Evolutionary conservation across 73 alveolate species (phyloP), one percentile per base, ranked within the genome.

Genomic region (Durusdinium trenchii): DNA sequence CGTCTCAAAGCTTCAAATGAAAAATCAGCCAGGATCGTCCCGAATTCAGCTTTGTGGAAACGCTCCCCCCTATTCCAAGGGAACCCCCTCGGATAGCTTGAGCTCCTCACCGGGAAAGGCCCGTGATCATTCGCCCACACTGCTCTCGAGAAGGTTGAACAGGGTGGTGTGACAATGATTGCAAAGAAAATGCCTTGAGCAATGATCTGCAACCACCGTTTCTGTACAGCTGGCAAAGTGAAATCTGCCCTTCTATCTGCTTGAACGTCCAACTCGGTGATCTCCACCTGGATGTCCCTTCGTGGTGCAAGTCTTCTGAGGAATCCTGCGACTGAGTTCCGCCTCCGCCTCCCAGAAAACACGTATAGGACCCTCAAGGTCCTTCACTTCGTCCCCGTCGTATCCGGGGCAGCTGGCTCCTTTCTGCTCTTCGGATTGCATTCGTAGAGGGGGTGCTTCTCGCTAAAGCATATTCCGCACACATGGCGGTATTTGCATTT

Each of bases 401-500:
- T 32, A 6, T 28, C 10, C 23, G 23, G n/a, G 79, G 9, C 38
- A 64, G 12, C 42, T 64, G 23, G 79, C 91, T 32, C 51, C 40
- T n/a, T 35, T 7, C 40, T 30, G n/a, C 76, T 18, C 0, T n/a
- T 38, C 1, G 76, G 28, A 12, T 54, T 47, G 69, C 91, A 81
- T 23, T 83, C 20, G 62, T 1, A n/a, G 67, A 43, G 6, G 0
- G 73, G 43, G 52, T 90, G 96, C 83, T 45, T 61, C 43, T 40
- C 50, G 36, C 32, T 6, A n/a, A 64, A 90, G 86, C 96, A 90
- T 1, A 1, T 3, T 23, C 47, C 42, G 75, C 96, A 90, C 32
- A 47, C 76, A 20, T 90, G 96, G 26, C 4, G 42, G 75, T 67
- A 67, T 20, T 62, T 62, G 95, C 96, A 90, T 86, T 67, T 67